Percentiles rank a stretch among this genome's conserved stretches.
Conservation (phyloP, 345 rosid genomes). For the Bruguiera sexangula region DNA sequence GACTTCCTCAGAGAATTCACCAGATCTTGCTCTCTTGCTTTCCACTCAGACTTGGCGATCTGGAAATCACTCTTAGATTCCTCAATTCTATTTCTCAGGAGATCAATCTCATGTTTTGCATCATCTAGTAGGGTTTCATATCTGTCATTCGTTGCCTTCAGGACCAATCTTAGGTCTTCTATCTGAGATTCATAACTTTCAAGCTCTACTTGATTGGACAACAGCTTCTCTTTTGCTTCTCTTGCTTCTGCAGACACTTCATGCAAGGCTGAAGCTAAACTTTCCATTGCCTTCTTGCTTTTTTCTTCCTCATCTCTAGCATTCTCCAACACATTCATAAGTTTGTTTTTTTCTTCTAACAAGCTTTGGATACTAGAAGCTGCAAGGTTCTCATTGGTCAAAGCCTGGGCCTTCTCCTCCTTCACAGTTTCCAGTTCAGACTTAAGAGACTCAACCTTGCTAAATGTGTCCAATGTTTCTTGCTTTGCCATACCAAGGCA, state of each 20-base stretch:
- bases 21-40: slow-evolving; percentile 62
- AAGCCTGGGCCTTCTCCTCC: slow-evolving; percentile 71
- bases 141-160: slow-evolving; percentile 76
- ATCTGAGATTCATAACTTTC: slow-evolving; percentile 71
- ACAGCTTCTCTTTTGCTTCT: slow-evolving; percentile 77
- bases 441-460: slow-evolving; percentile 50
- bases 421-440: slow-evolving; percentile 48
- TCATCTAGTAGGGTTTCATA: slow-evolving; percentile 78
- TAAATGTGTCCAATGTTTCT: slow-evolving; percentile 46
- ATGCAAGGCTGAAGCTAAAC: slow-evolving; percentile 88
- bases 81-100: slow-evolving; percentile 43
- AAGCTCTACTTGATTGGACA: slow-evolving; percentile 62
- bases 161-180: slow-evolving; percentile 70
- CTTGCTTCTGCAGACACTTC: slow-evolving; percentile 93
- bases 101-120: slow-evolving; percentile 65
- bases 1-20: slow-evolving; percentile 51
- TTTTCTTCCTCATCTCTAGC: slow-evolving; percentile 84
- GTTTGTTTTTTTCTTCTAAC: slow-evolving; percentile 69
- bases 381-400: slow-evolving; percentile 75
- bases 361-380: slow-evolving; percentile 63
- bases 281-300: slow-evolving; percentile 98
- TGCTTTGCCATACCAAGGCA: slow-evolving; percentile 39
- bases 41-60: slow-evolving; percentile 69
- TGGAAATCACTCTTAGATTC: slow-evolving; percentile 56
- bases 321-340: slow-evolving; percentile 61